phyloP scores from a whole-genome alignment of 495 filamentous ascomycete species.

The Aspergillus nanangensis region DNA sequence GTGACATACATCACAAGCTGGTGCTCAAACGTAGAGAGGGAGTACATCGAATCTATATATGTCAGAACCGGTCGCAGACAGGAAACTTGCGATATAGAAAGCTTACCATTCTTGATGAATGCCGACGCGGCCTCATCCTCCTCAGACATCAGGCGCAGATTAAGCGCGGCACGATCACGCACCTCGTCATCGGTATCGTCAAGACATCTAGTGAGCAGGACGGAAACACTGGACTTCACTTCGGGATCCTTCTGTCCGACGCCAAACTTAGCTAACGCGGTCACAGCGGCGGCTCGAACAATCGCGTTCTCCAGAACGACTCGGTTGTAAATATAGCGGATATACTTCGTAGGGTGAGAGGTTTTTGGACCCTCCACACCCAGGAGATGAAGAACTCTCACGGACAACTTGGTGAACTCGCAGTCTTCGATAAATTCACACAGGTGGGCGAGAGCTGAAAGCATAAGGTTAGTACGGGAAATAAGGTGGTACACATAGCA shows the following conservation, averaged over 20 bases:
- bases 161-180: conserved; percentile 89
- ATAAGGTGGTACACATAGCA: neutral
- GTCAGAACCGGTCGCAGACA: conserved; percentile 14
- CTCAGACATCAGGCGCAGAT: conserved; percentile 79
- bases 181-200: conserved; percentile 99
- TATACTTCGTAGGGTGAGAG: conserved; percentile 93
- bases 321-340: conserved; percentile 98
- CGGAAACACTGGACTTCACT: conserved; percentile 90
- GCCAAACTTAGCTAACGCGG: conserved; percentile 93
- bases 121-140: conserved; percentile 78
- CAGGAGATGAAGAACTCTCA: conserved; percentile 88
- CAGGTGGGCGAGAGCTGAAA: conserved; percentile 78
- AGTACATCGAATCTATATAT: conserved; percentile 62
- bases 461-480: conserved; percentile 2
- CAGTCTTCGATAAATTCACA: conserved; percentile 99
- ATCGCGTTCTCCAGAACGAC: conserved; percentile 97
- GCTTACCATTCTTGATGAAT: conserved; percentile 88
- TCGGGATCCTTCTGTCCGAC: conserved; percentile 95
- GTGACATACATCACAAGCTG: conserved; percentile 98
- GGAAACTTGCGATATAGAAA: neutral
- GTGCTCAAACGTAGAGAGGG: conserved; percentile 92
- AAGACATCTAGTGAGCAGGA: conserved; percentile 87
- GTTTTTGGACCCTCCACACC: conserved; percentile 95
- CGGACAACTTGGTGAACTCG: conserved; percentile 97
- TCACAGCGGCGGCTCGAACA: conserved; percentile 92